Percentiles rank a stretch among this genome's conserved stretches.
phyloP scores from a whole-genome alignment of 2,329 filamentous ascomycete species.

The Lecanosticta acicola region DNA sequence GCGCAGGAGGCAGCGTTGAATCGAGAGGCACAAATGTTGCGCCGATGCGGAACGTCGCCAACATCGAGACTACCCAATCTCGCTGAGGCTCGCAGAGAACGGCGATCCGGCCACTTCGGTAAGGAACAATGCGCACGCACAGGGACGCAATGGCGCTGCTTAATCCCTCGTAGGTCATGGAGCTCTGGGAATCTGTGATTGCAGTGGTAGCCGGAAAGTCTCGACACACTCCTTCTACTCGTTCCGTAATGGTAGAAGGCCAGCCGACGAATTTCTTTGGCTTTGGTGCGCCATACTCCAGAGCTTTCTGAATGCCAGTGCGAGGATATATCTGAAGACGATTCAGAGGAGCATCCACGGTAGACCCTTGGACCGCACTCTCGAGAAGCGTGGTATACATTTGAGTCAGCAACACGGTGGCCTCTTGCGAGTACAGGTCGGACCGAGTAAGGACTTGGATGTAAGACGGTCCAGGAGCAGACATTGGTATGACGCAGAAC shows the following conservation, averaged over 20 bases:
- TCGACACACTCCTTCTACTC: slow-evolving; percentile 7
- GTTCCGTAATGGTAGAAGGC: slow-evolving; percentile 13
- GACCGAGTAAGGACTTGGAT: slow-evolving; percentile 11
- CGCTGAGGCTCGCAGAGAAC: slow-evolving; percentile 12
- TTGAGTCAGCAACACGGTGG: slow-evolving; percentile 10
- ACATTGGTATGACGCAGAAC: slow-evolving; percentile 15
- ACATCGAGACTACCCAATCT: slow-evolving; percentile 13
- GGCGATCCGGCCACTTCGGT: slow-evolving; percentile 8
- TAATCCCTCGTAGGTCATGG: slow-evolving; percentile 14
- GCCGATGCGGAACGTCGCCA: slow-evolving; percentile 10
- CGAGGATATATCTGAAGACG: slow-evolving; percentile 9
- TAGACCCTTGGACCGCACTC: slow-evolving; percentile 4
- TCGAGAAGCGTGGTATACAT: slow-evolving; percentile 14
- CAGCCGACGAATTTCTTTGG: slow-evolving; percentile 3
- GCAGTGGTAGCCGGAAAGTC: slow-evolving; percentile 2
- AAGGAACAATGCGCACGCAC: slow-evolving; percentile 3
- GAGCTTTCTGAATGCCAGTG: slow-evolving; percentile 6
- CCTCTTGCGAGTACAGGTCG: slow-evolving; percentile 16
- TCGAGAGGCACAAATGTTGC: slow-evolving; percentile 14
- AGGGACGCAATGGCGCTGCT: slow-evolving; percentile 2
- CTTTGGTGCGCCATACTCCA: slow-evolving; percentile 7
- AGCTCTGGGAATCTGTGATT: slow-evolving; percentile 6
- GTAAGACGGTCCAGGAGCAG: slow-evolving; percentile 10
- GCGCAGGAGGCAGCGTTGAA: slow-evolving; percentile 10
- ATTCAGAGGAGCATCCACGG: slow-evolving; percentile 2